Percentiles rank a stretch among this genome's conserved stretches.
Conservation (phyloP, 108 stramenopile species). For the Skeletonema tropicum region DNA sequence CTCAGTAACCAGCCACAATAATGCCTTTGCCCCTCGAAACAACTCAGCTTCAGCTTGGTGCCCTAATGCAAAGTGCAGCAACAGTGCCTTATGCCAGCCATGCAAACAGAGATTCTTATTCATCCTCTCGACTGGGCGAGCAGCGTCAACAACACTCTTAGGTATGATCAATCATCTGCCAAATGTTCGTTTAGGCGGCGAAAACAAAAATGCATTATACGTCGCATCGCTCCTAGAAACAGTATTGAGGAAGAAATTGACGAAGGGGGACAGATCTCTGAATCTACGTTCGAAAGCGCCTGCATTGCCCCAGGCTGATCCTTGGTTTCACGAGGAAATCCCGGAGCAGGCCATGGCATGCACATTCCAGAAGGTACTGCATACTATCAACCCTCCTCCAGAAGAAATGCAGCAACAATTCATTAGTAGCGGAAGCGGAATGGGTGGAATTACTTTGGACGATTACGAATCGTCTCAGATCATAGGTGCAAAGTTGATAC, state of each 20-base stretch:
- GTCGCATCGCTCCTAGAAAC: slow-evolving; percentile 8
- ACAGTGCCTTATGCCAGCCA: slow-evolving; percentile 30
- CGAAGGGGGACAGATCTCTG: background rate
- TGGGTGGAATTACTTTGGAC: background rate
- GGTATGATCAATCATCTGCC: slow-evolving; percentile 46
- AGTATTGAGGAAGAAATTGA: background rate
- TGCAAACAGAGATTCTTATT: slow-evolving; percentile 41
- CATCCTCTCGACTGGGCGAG: slow-evolving; percentile 42
- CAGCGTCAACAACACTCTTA: slow-evolving; percentile 45
- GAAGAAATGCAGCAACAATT: slow-evolving; percentile 4
- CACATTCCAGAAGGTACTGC: slow-evolving; percentile 23
- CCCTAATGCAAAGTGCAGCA: slow-evolving; percentile 17
- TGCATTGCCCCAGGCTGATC: background rate
- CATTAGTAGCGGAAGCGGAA: background rate
- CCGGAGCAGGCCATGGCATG: slow-evolving; percentile 18
- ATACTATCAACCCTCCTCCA: slow-evolving; percentile 44
- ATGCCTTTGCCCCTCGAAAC: background rate
- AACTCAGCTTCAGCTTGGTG: slow-evolving; percentile 29
- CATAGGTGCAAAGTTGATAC: slow-evolving; percentile 49
- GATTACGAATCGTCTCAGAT: slow-evolving; percentile 21
- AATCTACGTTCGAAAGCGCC: background rate
- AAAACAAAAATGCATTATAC: slow-evolving; percentile 41
- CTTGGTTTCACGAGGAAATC: slow-evolving; percentile 4
- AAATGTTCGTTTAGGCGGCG: slow-evolving; percentile 36
- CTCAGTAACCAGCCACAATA: too few relatives aligned